Evolutionary conservation across 441 rosid genomes (phyloP).

Genomic region (Populus hybrid): DNA sequence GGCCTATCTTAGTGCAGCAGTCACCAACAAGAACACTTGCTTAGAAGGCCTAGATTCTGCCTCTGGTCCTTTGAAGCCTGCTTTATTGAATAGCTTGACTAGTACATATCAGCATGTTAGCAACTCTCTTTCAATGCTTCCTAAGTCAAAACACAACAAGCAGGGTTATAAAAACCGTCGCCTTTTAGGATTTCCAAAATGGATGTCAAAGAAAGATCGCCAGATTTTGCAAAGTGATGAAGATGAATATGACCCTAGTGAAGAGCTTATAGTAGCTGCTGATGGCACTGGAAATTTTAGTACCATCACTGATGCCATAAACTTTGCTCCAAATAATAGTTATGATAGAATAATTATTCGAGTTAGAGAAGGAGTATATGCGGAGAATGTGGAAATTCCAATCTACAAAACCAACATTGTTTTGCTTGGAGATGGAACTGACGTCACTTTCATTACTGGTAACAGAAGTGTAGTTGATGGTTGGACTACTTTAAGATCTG

Average conservation of each 20-base stretch:
- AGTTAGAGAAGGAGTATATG: constrained; percentile 58
- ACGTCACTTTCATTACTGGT: constrained; percentile 58
- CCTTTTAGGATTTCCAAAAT: constrained; percentile 48
- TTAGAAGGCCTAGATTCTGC: constrained; percentile 75
- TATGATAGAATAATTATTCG: constrained; percentile 43
- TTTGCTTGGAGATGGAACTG: constrained; percentile 67
- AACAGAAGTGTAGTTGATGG: constrained; percentile 64
- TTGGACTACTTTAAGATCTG: constrained; percentile 93
- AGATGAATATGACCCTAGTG: constrained; percentile 47
- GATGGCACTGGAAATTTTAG: constrained; percentile 77
- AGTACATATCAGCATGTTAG: constrained; percentile 65
- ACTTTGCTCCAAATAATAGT: constrained; percentile 65
- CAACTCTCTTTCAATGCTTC: constrained; percentile 68
- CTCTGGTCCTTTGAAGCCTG: constrained; percentile 58
- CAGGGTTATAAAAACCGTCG: constrained; percentile 35
- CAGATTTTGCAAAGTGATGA: constrained; percentile 44
- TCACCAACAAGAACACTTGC: constrained; percentile 89
- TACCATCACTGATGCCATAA: constrained; percentile 59
- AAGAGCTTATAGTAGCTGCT: constrained; percentile 55
- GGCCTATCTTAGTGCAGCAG: constrained; percentile 66
- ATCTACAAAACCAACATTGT: constrained; percentile 59
- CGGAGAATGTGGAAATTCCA: constrained; percentile 67
- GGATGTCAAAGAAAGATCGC: constrained; percentile 52
- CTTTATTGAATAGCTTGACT: constrained; percentile 40
- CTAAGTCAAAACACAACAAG: constrained; percentile 24